These are phyloP conservation scores for Schizosaccharomyces versatilis DNA, from an alignment of 1,139 yeast species.

Conservation along the genomic window DNA sequence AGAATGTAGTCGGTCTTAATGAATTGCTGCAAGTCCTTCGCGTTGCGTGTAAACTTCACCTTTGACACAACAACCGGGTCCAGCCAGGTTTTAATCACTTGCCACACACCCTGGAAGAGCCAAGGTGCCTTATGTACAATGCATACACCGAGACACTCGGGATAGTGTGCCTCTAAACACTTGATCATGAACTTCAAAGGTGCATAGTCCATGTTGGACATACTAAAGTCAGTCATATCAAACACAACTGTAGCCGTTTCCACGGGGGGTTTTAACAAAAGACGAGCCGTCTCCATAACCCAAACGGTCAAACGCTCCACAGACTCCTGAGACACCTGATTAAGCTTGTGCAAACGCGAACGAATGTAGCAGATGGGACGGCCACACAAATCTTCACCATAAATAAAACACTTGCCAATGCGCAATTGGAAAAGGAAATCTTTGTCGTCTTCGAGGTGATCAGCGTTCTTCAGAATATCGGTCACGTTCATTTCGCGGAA, in stretches of 20 bases:
- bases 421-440: slow-evolving; percentile 22
- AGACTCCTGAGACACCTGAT: slow-evolving; percentile 46
- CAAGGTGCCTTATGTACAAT: slow-evolving; percentile 77
- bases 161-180: slow-evolving; percentile 71
- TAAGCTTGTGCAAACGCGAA: slow-evolving; percentile 50
- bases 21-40: slow-evolving; percentile 35
- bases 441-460: slow-evolving; percentile 23
- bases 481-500: slow-evolving; percentile 34
- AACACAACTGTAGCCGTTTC: slow-evolving; percentile 43
- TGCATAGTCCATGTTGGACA: slow-evolving; percentile 52
- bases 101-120: slow-evolving; percentile 75
- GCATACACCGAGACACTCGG: slow-evolving; percentile 57
- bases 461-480: slow-evolving; percentile 37
- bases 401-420: slow-evolving; percentile 38
- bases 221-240: slow-evolving; percentile 43
- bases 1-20: slow-evolving; percentile 37
- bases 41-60: slow-evolving; percentile 44
- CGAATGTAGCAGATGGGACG: slow-evolving; percentile 53
- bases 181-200: slow-evolving; percentile 60
- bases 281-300: slow-evolving; percentile 46
- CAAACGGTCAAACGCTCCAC: slow-evolving; percentile 44
- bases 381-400: slow-evolving; percentile 40
- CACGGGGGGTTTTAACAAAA: slow-evolving; percentile 38
- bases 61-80: slow-evolving; percentile 77
- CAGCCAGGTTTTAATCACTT: slow-evolving; percentile 60